Percentiles rank a stretch among this genome's conserved stretches.
Conservation (phyloP, 179 eudicot species). For the Camellia oleifera region DNA sequence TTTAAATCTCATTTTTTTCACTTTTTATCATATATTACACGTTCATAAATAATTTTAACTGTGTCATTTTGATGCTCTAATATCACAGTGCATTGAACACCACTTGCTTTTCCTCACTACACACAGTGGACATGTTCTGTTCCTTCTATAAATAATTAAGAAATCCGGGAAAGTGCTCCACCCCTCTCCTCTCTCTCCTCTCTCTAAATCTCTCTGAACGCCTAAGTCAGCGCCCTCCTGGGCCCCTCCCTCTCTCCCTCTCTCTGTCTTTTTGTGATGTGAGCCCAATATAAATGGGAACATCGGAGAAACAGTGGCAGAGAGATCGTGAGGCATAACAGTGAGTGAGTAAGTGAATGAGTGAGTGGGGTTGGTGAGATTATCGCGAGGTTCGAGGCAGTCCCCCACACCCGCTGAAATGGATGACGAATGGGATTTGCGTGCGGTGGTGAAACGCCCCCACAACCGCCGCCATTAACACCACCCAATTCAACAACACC, state of each 20-base stretch:
- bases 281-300: neutral
- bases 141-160: slow-evolving; percentile 9
- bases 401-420: neutral
- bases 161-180: slow-evolving; percentile 5
- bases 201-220: neutral
- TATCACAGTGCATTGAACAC: neutral
- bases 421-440: slow-evolving; percentile 57
- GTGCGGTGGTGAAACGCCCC: slow-evolving; percentile 54
- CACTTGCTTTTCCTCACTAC: neutral
- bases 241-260: neutral
- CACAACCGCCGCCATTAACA: slow-evolving; percentile 23
- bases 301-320: neutral
- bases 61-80: too few relatives aligned
- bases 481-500: slow-evolving; percentile 7
- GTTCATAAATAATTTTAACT: too few relatives aligned
- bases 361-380: neutral
- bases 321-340: neutral
- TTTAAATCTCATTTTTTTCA: too few relatives aligned
- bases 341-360: neutral
- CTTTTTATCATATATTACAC: too few relatives aligned
- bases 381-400: neutral
- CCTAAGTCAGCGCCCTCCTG: neutral
- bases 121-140: neutral
- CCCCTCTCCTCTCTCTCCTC: neutral
- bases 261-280: too few relatives aligned